Evolutionary conservation across 768 basidiomycete species (phyloP).

Genomic region (Tubosaeta sp.): DNA sequence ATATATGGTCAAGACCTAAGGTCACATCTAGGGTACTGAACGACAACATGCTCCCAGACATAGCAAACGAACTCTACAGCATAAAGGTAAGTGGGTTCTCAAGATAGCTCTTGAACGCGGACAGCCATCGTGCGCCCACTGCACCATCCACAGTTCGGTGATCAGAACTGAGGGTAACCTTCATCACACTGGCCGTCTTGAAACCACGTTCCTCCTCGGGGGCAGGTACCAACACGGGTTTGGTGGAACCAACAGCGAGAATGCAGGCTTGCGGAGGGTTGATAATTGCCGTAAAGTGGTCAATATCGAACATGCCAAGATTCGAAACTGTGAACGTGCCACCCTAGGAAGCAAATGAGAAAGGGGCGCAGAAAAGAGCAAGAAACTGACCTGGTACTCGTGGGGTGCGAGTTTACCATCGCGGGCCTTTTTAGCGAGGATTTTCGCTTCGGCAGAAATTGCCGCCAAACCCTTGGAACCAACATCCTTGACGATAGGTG

Average conservation of each 20-base stretch:
- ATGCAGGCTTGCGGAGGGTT: constrained; percentile 98
- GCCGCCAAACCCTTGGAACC: constrained; percentile 89
- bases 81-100: constrained; percentile 97
- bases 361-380: neutral
- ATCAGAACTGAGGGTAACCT: constrained; percentile 92
- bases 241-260: constrained; percentile 87
- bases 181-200: constrained; percentile 90
- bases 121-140: constrained; percentile 87
- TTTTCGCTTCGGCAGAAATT: constrained; percentile 90
- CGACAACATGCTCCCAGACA: constrained; percentile 5
- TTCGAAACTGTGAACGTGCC: constrained; percentile 99
- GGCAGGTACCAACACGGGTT: constrained; percentile 82
- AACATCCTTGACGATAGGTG: constrained; percentile 93
- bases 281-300: constrained; percentile 98
- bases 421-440: constrained; percentile 90
- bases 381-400: constrained; percentile 80
- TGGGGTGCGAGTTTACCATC: constrained; percentile 93
- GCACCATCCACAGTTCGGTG: constrained; percentile 97
- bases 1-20: constrained; percentile 5
- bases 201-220: constrained; percentile 91
- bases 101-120: constrained; percentile 92
- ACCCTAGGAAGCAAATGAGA: constrained; percentile 47
- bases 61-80: constrained; percentile 50
- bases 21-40: constrained; percentile 21
- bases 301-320: constrained; percentile 95